Base-by-base conservation (phyloP, 768 basidiomycete genomes). In the Pulveroboletus sp. region DNA sequence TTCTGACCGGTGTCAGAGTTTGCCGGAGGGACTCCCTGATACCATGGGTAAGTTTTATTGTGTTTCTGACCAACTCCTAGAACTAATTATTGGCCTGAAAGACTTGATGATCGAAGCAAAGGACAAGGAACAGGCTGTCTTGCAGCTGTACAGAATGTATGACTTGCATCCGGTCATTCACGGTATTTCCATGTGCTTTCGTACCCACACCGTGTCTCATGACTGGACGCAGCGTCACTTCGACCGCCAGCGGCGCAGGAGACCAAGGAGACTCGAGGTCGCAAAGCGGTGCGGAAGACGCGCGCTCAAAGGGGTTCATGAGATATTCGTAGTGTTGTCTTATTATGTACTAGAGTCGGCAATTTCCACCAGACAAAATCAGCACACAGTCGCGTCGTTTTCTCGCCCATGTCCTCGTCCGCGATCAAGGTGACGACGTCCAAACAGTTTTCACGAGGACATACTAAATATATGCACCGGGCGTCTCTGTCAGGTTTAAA, bases 101-200 rank as follows among this genome's bases (percentile, higher is more conserved):
- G 91, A 94, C 69, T 61, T 94, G 55, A 93, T 94, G 92, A 91
- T 94, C 50, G 92, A 94, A 75, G 90, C 90, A 3, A 91, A 93
- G 65, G 90, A 89, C 66, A 90, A 94, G 69, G 94, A 95, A 64
- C 94, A 94, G 63, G 94, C 93, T 2, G 93, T 97, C 6, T 77
- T 97, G 48, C 82, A 94, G 52, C 61, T 95, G 38, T 84, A 90
- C 62, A 66, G 91, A 49, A 83, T 88, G 25, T 95, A 97, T 58
- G 74, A 72, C 39, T 64, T 94, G 5, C 70, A 82, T 36, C 77
- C 82, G 14, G 85, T 90, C 20, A 78, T 75, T 9, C 69, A 82
- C 52, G 82, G 79, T 79, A 47, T 43, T 70, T 64, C 55, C 35
- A 36, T 40, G 39, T 12, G 25, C 16, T 32, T 31, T 32, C 7